Conservation (phyloP, 768 basidiomycete genomes). For the Phlegmacium glaucopus region DNA sequence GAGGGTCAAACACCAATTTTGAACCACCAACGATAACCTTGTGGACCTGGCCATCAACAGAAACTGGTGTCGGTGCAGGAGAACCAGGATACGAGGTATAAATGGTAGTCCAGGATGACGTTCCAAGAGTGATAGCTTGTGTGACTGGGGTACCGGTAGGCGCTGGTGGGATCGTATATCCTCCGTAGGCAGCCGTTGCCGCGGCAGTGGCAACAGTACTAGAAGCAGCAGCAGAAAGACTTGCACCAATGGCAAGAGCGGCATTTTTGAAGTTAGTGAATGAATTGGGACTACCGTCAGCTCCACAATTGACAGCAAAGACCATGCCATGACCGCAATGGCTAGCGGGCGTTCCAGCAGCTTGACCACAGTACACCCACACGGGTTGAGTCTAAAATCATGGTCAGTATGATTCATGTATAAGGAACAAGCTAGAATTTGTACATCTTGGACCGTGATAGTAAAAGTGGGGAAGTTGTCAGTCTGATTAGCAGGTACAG, state of each 20-base stretch:
- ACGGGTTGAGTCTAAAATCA: conserved; percentile 45
- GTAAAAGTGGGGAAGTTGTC: conserved; percentile 48
- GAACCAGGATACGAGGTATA: conserved; percentile 56
- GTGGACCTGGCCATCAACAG: conserved; percentile 43
- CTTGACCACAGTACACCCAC: conserved; percentile 61
- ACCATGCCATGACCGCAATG: conserved; percentile 70
- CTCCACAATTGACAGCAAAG: conserved; percentile 61
- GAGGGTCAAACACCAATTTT: conserved; percentile 48
- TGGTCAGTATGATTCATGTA: neutral
- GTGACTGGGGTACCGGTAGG: conserved; percentile 42
- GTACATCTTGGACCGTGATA: conserved; percentile 45
- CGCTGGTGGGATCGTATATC: conserved; percentile 48
- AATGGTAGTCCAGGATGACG: conserved; percentile 51
- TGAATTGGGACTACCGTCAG: conserved; percentile 52
- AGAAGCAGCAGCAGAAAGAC: conserved; percentile 40
- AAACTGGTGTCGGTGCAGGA: conserved; percentile 49
- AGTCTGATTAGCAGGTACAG: conserved; percentile 50
- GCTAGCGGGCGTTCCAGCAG: conserved; percentile 41
- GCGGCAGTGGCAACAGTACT: conserved; percentile 24
- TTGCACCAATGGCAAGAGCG: conserved; percentile 52
- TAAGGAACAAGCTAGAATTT: conserved; percentile 11
- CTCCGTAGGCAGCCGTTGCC: conserved; percentile 48
- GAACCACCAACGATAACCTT: conserved; percentile 54
- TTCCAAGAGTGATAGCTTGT: conserved; percentile 40
- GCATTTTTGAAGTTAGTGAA: conserved; percentile 59